Base-by-base conservation (phyloP, 352 stramenopile genomes). In the Pythium myriotylum region DNA sequence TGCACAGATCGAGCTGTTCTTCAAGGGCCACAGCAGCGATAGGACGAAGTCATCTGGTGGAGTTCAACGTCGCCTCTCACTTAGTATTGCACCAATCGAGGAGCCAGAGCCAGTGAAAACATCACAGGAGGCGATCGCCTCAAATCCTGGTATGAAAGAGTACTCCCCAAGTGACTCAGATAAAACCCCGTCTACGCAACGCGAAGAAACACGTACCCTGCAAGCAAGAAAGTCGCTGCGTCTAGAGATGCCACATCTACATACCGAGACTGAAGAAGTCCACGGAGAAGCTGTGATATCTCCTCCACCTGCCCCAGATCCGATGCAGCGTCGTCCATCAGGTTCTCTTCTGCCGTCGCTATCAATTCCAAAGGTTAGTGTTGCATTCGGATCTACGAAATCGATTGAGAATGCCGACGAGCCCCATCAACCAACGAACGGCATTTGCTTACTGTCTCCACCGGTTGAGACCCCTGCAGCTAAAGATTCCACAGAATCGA, bases 1-100 rank as follows among this genome's bases (percentile, higher is more conserved):
- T 7, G 53, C 55, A 54, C 59, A 73, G 51, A 42, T 78, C 16
- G 54, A 81, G 20, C 52, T 53, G 1, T 73, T 77, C 8, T 19
- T 76, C 12, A 68, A 56, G 46, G 47, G 52, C 27, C 47, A 39
- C 24, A 35, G 23, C 0, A 67, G 62, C 32, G 67, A 70, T 45
- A 29, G 33, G 14, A 32, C 26, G 10, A 59, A 52, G 19, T 19
- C 33, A 16, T 14, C 41, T 3, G 27, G 13, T 39, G 29, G 26
- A 8, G 26, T 62, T 26, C 60, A 68, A 40, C 33, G 60, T 12
- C 52, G 60, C 16, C 16, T 59, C 2, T 62, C 53, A 26, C 45
- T 66, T 8, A 55, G 22, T 27, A 66, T 60, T 16, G 29, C 59
- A 26, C 37, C 59, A n/a, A n/a, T n/a, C n/a, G n/a, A n/a, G n/a